Evolutionary conservation across 208 protist species (phyloP).

Genomic region (Crithidia bombi): DNA sequence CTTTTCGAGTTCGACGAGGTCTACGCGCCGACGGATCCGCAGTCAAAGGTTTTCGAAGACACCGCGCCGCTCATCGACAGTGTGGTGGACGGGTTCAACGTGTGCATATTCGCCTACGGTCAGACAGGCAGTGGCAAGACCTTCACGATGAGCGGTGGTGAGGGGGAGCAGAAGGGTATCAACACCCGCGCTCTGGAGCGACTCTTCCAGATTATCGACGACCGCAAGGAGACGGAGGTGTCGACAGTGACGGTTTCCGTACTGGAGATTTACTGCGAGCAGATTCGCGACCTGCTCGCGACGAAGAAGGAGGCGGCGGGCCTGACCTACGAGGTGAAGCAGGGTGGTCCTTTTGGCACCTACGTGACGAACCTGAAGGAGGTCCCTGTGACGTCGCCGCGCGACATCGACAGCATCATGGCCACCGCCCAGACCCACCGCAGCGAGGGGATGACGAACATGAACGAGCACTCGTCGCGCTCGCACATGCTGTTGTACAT

Average conservation of each 20-base stretch:
- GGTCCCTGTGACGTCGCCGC: conserved; percentile 58
- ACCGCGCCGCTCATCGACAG: conserved; percentile 93
- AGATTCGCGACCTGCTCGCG: conserved; percentile 88
- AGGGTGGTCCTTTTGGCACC: conserved; percentile 86
- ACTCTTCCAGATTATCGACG: conserved; percentile 89
- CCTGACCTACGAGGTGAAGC: conserved; percentile 84
- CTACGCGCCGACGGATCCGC: conserved; percentile 74
- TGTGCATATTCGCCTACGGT: conserved; percentile 95
- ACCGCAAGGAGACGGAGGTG: conserved; percentile 85
- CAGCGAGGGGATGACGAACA: conserved; percentile 89
- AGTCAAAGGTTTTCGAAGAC: conserved; percentile 92
- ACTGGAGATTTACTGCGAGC: conserved; percentile 93
- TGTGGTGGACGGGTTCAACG: conserved; percentile 94
- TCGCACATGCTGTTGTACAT: conserved; percentile 96
- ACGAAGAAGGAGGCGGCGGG: conserved; percentile 59
- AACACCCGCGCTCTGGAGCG: conserved; percentile 89
- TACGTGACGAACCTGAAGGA: conserved; percentile 92
- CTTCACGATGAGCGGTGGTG: conserved; percentile 88
- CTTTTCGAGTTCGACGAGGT: conserved; percentile 94
- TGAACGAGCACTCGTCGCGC: conserved; percentile 94
- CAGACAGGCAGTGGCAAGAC: conserved; percentile 94
- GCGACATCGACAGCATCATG: conserved; percentile 88
- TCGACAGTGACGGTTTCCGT: conserved; percentile 86
- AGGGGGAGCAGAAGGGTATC: conserved; percentile 83
- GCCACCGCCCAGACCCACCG: conserved; percentile 67